Evolutionary conservation across 2,329 filamentous ascomycete genomes (phyloP).

Genomic region (Phoma sp.): DNA sequence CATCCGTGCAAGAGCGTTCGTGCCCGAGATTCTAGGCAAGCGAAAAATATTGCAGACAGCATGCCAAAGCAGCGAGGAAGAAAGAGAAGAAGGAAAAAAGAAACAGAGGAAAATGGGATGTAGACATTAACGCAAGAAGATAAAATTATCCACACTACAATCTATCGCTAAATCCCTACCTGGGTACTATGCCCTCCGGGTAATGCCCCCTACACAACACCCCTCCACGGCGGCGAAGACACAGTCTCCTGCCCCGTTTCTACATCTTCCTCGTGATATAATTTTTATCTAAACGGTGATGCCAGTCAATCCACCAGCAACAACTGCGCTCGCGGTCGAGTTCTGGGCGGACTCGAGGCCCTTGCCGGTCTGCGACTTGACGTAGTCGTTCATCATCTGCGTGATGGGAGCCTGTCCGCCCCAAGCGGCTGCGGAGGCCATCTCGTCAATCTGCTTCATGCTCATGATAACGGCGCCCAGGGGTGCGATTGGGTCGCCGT

Average conservation of each 20-base stretch:
- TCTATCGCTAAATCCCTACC: not conserved
- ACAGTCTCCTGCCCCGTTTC: slow-evolving; percentile 10
- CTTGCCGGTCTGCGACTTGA: slow-evolving; percentile 36
- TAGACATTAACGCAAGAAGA: not conserved
- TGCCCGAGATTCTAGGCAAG: too few relatives aligned
- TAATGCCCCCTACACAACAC: not conserved
- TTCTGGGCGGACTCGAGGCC: slow-evolving; percentile 14
- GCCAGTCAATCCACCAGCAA: not conserved
- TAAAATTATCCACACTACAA: slow-evolving; percentile 2
- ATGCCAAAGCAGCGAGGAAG: too few relatives aligned
- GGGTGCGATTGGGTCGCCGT: slow-evolving; percentile 26
- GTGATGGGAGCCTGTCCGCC: slow-evolving; percentile 41
- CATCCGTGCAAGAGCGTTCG: too few relatives aligned
- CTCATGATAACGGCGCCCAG: slow-evolving; percentile 41
- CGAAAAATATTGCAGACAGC: too few relatives aligned
- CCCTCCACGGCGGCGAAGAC: slow-evolving; percentile 1
- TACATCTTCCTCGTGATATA: too few relatives aligned
- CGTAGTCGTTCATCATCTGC: slow-evolving; percentile 46
- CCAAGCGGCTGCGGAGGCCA: slow-evolving; percentile 37
- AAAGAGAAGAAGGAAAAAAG: not conserved
- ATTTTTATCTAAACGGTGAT: slow-evolving; percentile 4
- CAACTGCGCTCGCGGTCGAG: not conserved
- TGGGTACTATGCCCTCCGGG: not conserved
- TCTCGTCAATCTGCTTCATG: slow-evolving; percentile 45
- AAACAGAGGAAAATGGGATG: not conserved